Base-by-base conservation (phyloP, 768 basidiomycete species). In the Naematelia aurantialba region DNA sequence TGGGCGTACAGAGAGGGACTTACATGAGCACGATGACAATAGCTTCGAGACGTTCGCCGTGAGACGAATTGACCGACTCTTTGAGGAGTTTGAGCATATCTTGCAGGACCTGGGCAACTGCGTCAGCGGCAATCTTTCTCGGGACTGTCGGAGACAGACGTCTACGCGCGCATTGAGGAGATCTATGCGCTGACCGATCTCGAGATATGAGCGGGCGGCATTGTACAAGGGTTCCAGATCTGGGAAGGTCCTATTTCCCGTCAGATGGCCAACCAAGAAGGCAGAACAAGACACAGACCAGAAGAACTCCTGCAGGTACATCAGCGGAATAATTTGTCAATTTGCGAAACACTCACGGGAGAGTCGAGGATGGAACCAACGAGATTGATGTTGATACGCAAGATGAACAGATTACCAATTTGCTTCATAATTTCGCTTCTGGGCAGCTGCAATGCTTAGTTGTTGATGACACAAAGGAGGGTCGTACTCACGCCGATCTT, bases 311-410 rank as follows among this genome's bases (percentile, higher is more conserved):
- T 91, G 69, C 24, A 55, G 19, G 61, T n/a, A 62, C 52, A 62
- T 59, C 17, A 59, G 59, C 30, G 31, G 30, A 24, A 24, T 22
- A 27, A 17, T 27, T 29, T 29, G 44, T 24, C 31, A 59, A 52
- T 60, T 42, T 46, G 14, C 17, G 60, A 39, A 27, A 44, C 58
- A 81, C 88, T 69, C 75, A 90, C 89, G 25, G 92, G 92, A 30
- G 91, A 91, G 80, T 97, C 92, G 45, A 97, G 80, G n/a, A 96
- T 92, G 29, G 91, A 93, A 48, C 93, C 93, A 54, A 96, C 92
- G 46, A 91, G 88, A 68, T 92, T 91, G 67, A 96, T 93, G 73
- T 91, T 93, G 55, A 93, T 91, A 62, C 93, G 82, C 66, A 96
- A 80, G 39, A 97, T 85, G 79, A 97, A 97, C 44, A 97, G 81